phyloP scores from a whole-genome alignment of 371 early-diverging fungal genomes.

The Saksenaea vasiformis region DNA sequence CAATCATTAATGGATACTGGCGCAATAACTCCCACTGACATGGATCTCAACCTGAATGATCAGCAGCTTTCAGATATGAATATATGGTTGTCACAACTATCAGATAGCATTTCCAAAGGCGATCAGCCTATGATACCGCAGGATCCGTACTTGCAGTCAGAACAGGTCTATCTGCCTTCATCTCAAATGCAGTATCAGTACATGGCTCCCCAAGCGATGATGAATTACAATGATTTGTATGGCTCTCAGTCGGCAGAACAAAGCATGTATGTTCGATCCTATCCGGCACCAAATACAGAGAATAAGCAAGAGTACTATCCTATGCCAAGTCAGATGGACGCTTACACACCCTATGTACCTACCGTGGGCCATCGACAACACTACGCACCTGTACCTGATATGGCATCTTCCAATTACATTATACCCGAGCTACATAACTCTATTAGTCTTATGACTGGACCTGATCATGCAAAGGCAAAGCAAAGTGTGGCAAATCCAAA shows the following conservation, averaged over 20 bases:
- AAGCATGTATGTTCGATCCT: constrained; percentile 1
- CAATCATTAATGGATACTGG: constrained; percentile 20
- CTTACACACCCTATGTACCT: neutral
- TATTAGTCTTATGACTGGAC: constrained; percentile 6
- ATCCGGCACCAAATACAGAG: neutral
- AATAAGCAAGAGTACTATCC: neutral
- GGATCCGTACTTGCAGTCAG: neutral
- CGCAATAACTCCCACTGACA: constrained; percentile 15
- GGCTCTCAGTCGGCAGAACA: neutral
- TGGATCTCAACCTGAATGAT: constrained; percentile 35
- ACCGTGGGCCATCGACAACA: constrained; percentile 10
- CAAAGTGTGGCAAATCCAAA: neutral
- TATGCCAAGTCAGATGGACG: neutral
- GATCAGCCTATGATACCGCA: constrained; percentile 10
- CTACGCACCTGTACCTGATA: constrained; percentile 8
- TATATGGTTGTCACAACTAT: constrained; percentile 34
- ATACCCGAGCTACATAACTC: constrained; percentile 9
- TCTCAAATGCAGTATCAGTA: neutral
- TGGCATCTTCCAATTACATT: constrained; percentile 1
- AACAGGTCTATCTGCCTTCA: neutral
- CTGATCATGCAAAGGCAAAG: neutral
- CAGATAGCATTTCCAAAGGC: constrained; percentile 25
- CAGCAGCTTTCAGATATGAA: constrained; percentile 43
- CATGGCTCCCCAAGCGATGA: neutral
- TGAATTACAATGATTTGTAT: neutral